Evolutionary conservation across 805 yeast genomes (phyloP), one percentile per base, ranked within the genome.

Genomic region (Saccharomyces kudriavzevii): DNA sequence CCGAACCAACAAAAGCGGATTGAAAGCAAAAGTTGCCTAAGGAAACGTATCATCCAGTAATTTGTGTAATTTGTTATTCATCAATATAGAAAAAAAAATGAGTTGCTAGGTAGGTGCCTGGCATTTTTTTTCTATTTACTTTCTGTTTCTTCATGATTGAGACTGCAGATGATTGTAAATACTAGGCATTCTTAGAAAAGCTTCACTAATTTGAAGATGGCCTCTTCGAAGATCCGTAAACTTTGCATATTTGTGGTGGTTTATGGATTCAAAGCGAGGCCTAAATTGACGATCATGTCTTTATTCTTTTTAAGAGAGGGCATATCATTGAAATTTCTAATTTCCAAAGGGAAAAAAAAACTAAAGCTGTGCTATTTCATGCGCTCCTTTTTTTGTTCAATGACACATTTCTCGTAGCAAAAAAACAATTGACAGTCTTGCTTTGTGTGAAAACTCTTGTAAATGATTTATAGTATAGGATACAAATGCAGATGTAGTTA

Each of bases 191-290:
- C 22, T 35, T 17, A 6, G 11, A 20, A 17, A 17, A 35, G 24
- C 43, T 35, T 35, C 11, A 35, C 24, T 24, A 35, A 8, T 6
- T 8, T 35, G 3, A 20, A 27, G n/a, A 40, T 60, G 75, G 72
- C 77, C 68, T 73, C 77, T 71, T 74, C 77, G 77, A 74, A 74
- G 77, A 73, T 73, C 70, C 71, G 56, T 69, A 60, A 58, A 61
- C 68, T 68, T 68, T 63, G 60, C 45, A 54, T 57, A 56, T 59
- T 52, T 61, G 63, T 68, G 56, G 69, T 74, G 74, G 74, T 64
- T 60, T 67, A 66, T 59, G 68, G 73, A 72, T 73, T 74, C 77
- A 74, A 74, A 74, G 75, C 75, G 77, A 73, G 67, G 77, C 76
- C 75, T 62, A 71, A 51, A 72, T 35, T 52, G 58, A 67, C 43